Evolutionary conservation across 345 rosid species (phyloP).

Genomic region (Lepidium sativum): DNA sequence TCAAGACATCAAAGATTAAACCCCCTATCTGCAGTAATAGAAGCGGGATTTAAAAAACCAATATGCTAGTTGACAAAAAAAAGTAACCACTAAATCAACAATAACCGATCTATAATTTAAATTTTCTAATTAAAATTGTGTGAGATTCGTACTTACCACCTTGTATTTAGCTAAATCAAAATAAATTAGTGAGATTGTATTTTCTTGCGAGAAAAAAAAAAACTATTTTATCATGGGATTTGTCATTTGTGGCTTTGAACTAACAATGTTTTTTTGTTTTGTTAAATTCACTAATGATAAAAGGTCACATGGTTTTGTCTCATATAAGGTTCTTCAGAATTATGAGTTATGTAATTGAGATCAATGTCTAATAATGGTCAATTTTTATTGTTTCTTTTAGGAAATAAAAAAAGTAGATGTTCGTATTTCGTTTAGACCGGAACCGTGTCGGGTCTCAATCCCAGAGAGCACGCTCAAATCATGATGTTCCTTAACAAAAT

Average conservation of each 20-base stretch:
- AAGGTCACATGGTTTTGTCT: slow-evolving; percentile 4
- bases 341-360: background rate
- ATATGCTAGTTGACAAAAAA: too few relatives aligned
- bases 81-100: too few relatives aligned
- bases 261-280: background rate
- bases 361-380: background rate
- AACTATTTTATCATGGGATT: background rate
- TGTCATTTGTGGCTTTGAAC: background rate
- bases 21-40: too few relatives aligned
- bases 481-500: slow-evolving; percentile 7
- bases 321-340: background rate
- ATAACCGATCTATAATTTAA: too few relatives aligned
- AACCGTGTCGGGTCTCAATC: background rate
- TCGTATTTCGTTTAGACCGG: background rate
- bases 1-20: too few relatives aligned
- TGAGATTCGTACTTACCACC: too few relatives aligned
- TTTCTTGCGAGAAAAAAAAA: too few relatives aligned
- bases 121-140: too few relatives aligned
- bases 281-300: background rate
- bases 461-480: slow-evolving; percentile 19
- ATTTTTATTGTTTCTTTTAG: background rate
- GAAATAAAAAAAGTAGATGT: background rate
- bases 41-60: too few relatives aligned
- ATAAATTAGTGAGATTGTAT: too few relatives aligned
- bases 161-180: too few relatives aligned